A percentile compares a stretch with the other conserved stretches of the same genome.
Conservation (phyloP, 2,329 filamentous ascomycete species). For the Sporothrix schenckii region DNA sequence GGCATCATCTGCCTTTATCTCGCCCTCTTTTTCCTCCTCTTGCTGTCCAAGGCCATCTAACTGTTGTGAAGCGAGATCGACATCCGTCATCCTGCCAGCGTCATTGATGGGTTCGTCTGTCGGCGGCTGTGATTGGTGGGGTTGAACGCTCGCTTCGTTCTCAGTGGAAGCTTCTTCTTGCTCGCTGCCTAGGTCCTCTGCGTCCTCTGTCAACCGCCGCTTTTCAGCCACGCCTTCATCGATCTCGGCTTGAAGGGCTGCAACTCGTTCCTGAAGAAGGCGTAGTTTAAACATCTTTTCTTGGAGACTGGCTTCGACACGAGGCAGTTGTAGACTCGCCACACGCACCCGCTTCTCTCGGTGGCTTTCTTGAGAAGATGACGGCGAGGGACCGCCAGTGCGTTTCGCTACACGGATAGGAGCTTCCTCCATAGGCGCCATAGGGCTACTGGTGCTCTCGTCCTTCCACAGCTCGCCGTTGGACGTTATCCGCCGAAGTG, state of each 20-base stretch:
- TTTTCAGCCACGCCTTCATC: slow-evolving; percentile 44
- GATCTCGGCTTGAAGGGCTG: slow-evolving; percentile 54
- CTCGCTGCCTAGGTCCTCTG: slow-evolving; percentile 46
- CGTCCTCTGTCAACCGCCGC: slow-evolving; percentile 42
- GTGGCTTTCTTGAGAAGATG: slow-evolving; percentile 29
- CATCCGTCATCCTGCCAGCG: no score
- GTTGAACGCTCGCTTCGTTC: neutral
- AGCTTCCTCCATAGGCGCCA: slow-evolving; percentile 17
- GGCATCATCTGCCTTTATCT: neutral
- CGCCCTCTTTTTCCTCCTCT: neutral
- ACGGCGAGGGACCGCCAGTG: slow-evolving; percentile 31
- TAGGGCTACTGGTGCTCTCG: neutral
- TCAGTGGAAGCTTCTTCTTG: slow-evolving; percentile 41
- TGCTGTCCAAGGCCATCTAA: neutral
- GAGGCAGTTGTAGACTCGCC: slow-evolving; percentile 46
- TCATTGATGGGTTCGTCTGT: neutral
- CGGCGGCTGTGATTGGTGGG: neutral
- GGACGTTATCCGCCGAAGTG: slow-evolving; percentile 29
- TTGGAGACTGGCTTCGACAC: slow-evolving; percentile 46
- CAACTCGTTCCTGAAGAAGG: slow-evolving; percentile 52
- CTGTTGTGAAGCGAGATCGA: neutral
- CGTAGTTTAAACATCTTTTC: slow-evolving; percentile 54
- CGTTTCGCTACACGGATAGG: slow-evolving; percentile 40
- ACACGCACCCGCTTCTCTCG: slow-evolving; percentile 43
- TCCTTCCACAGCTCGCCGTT: slow-evolving; percentile 13